phyloP scores from a whole-genome alignment of 768 basidiomycete species.

The Suillus plorans region DNA sequence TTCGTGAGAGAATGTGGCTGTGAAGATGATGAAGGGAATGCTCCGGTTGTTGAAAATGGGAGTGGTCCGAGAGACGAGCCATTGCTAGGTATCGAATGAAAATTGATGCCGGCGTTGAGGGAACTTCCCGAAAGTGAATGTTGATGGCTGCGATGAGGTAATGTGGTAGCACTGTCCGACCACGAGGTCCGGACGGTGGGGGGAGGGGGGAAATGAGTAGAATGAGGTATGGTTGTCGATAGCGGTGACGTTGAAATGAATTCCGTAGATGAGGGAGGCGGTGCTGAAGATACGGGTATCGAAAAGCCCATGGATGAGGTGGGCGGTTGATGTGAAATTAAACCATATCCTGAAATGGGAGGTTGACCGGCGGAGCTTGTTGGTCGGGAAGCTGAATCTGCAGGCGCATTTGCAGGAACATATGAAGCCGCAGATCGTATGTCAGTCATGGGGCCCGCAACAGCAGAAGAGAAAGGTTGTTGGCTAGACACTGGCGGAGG shows the following conservation, averaged over 20 bases:
- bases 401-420: constrained; percentile 24
- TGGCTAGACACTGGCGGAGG: constrained; percentile 20
- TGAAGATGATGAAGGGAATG: constrained; percentile 29
- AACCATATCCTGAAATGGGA: constrained; percentile 21
- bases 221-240: constrained; percentile 21
- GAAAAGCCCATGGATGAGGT: constrained; percentile 18
- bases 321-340: constrained; percentile 21
- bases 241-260: constrained; percentile 23
- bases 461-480: constrained; percentile 24
- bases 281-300: constrained; percentile 19
- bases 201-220: constrained; percentile 24
- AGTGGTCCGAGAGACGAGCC: constrained; percentile 29
- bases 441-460: constrained; percentile 27
- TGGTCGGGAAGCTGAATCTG: constrained; percentile 31
- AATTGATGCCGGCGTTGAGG: constrained; percentile 24
- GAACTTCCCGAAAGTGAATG: constrained; percentile 31
- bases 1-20: constrained; percentile 22
- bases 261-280: constrained; percentile 21
- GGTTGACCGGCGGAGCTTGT: constrained; percentile 30
- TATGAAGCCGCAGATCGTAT: constrained; percentile 23
- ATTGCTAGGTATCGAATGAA: constrained; percentile 34
- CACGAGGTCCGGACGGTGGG: constrained; percentile 27
- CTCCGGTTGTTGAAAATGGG: constrained; percentile 29
- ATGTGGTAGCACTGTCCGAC: constrained; percentile 27
- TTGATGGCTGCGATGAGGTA: constrained; percentile 31